phyloP scores from a whole-genome alignment of 805 yeast genomes.

The Suhomyces sp. region DNA sequence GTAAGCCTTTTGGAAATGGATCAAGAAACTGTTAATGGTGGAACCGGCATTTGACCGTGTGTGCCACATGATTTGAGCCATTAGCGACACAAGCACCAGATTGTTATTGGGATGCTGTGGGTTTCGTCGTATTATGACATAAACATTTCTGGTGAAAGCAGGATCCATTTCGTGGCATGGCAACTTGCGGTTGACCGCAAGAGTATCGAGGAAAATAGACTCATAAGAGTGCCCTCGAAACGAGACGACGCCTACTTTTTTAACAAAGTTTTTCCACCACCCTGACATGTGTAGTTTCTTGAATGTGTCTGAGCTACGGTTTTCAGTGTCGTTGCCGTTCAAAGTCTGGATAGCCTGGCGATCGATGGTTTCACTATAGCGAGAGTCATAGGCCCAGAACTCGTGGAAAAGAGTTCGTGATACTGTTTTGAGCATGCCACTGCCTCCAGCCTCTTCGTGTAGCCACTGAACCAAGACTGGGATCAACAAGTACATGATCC shows the following conservation, averaged over 20 bases:
- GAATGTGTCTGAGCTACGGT: slow-evolving; percentile 14
- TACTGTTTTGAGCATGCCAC: background rate
- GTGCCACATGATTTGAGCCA: slow-evolving; percentile 13
- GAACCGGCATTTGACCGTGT: slow-evolving; percentile 3
- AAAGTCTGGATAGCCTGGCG: slow-evolving; percentile 10
- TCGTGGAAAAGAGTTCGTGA: slow-evolving; percentile 16
- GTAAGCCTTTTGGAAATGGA: background rate
- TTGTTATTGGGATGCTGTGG: slow-evolving; percentile 22
- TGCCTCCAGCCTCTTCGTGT: slow-evolving; percentile 18
- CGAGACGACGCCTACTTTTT: slow-evolving; percentile 1
- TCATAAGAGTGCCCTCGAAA: slow-evolving; percentile 12
- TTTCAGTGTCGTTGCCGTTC: slow-evolving; percentile 9
- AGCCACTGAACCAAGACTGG: slow-evolving; percentile 41
- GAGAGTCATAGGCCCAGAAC: slow-evolving; percentile 20
- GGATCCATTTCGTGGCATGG: background rate
- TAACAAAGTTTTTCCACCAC: slow-evolving; percentile 28
- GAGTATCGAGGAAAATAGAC: slow-evolving; percentile 21
- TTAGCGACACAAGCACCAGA: slow-evolving; percentile 14
- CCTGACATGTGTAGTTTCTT: slow-evolving; percentile 26
- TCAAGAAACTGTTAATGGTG: background rate
- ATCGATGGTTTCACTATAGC: slow-evolving; percentile 13
- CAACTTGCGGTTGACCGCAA: slow-evolving; percentile 16
- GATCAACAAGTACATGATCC: slow-evolving; percentile 26
- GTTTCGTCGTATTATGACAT: slow-evolving; percentile 7
- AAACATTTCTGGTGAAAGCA: slow-evolving; percentile 1